These are phyloP conservation scores for Quercus phellos DNA, from an alignment of 331 rosid genomes.

Conservation along the genomic window DNA sequence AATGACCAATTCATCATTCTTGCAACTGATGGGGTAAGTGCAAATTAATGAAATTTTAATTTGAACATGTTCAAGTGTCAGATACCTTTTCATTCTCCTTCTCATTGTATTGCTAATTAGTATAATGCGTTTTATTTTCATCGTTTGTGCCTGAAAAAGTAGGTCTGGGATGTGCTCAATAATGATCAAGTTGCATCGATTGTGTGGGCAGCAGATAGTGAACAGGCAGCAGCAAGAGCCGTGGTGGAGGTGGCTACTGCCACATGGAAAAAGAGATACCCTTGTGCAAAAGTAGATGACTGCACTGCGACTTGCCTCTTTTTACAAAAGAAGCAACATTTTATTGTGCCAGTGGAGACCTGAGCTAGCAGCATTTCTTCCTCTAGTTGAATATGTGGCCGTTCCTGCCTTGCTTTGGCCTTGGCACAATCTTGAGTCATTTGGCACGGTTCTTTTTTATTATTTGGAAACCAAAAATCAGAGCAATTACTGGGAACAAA, in stretches of 20 bases:
- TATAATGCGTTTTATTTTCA: background rate
- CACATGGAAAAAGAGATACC: slow-evolving; percentile 49
- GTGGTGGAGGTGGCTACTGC: slow-evolving; percentile 56
- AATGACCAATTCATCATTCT: slow-evolving; percentile 56
- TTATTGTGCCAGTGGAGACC: background rate
- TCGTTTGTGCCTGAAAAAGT: background rate
- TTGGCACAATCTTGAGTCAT: background rate
- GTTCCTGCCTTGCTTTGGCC: background rate
- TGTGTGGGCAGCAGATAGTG: slow-evolving; percentile 45
- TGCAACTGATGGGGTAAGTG: slow-evolving; percentile 69
- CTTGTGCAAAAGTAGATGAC: slow-evolving; percentile 54
- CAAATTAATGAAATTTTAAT: background rate
- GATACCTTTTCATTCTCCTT: background rate
- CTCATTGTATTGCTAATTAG: background rate
- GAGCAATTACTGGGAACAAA: background rate
- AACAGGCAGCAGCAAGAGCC: slow-evolving; percentile 50
- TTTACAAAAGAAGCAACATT: slow-evolving; percentile 21
- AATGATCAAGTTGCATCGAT: slow-evolving; percentile 53
- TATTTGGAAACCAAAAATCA: background rate
- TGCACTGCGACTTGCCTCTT: slow-evolving; percentile 60
- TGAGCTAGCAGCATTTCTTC: background rate
- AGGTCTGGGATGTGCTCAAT: slow-evolving; percentile 83
- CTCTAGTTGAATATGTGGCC: background rate
- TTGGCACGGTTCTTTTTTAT: background rate
- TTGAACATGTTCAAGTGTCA: background rate